Base-by-base conservation (phyloP, 495 filamentous ascomycete genomes). In the Penicillium robsamsonii region DNA sequence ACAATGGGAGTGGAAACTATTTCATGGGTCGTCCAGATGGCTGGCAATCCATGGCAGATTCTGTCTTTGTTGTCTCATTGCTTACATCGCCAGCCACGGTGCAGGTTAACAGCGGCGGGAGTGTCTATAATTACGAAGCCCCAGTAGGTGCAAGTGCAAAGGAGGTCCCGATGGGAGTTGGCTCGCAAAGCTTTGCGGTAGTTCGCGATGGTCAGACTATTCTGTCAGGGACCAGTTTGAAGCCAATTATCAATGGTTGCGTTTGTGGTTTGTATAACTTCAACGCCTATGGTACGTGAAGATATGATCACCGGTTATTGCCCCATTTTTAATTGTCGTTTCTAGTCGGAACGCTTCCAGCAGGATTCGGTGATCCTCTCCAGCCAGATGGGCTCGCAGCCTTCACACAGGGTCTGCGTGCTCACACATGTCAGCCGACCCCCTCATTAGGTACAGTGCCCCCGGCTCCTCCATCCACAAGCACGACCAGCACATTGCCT, bases 31-130 rank as follows among this genome's bases (percentile, higher is more conserved):
- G 74, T 2, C 81, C 80, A 1, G 70, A 81, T 50, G 81, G 80
- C 5, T 72, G 62, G 56, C 65, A 81, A 37, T 69, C 68, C 7
- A 70, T 82, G 65, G 50, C 67, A 35, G 81, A 84, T 43, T 62
- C 72, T 1, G 74, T 84, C 22, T 84, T 84, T 52, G 76, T 85
- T 10, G 78, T 83, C 1, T 74, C 82, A 0, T 59, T 85, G 41
- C 70, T 84, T 24, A 79, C 66, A 31, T 57, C 70, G 9, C 64
- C 76, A 3, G 82, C 75, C 2, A 71, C 66, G 0, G 56, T 80
- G 11, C 71, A 69, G 5, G 75, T 82, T 4, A 77, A 71, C 2
- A 81, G 76, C 9, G 83, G 81, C 8, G 66, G 68, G 7, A 73
- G 65, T 11, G 40, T 67, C 8, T 57, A 63, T 10, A 27, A 30